Evolutionary conservation across 495 filamentous ascomycete species (phyloP), one percentile per base, ranked within the genome.

Genomic region (Neurospora cerealis): DNA sequence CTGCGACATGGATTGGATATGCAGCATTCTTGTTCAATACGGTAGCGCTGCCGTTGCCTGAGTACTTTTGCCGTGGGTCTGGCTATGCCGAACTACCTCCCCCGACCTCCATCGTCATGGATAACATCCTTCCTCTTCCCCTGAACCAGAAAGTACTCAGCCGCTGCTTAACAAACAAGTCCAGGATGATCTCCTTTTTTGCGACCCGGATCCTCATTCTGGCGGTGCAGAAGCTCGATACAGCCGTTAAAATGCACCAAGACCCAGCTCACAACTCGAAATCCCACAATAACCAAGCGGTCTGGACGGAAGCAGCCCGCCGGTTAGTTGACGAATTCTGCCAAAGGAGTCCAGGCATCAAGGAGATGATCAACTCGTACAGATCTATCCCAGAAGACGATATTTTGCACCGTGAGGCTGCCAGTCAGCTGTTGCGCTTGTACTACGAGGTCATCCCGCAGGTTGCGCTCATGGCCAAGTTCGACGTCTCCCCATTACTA

Each of bases 1-100:
- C 93, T 1, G 87, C 93, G 0, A 95, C 95, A 5, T 99, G 96
- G 96, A 91, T 98, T 76, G 94, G 95, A 24, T 97, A 95, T 78
- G 94, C 93, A 4, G 87, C 93, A 0, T 93, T 98, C 71, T 82
- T 99, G 6, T 95, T 96, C 79, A 91, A 91, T 32, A 86, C 87
- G 1, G 87, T 98, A 8, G 86, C 91, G 71, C 80, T 97, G 32
- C 90, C 91, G 15, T 83, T 96, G 62, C 93, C 93, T 17, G 76
- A 83, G 9, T 88, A 87, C 76, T 92, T 93, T 79, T 93, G 93
- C 19, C 82, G 83, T 28, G 77, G 80, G 2, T 75, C 79, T 44
- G 86, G 80, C 72, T 89, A 86, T 79, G 87, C 88, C 34, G 82
- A 85, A 7, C 83, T 91, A 21, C 95, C 95, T 38, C 93, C 94